phyloP scores from a whole-genome alignment of 139 green algal genomes.

The Tetraselmis chui region DNA sequence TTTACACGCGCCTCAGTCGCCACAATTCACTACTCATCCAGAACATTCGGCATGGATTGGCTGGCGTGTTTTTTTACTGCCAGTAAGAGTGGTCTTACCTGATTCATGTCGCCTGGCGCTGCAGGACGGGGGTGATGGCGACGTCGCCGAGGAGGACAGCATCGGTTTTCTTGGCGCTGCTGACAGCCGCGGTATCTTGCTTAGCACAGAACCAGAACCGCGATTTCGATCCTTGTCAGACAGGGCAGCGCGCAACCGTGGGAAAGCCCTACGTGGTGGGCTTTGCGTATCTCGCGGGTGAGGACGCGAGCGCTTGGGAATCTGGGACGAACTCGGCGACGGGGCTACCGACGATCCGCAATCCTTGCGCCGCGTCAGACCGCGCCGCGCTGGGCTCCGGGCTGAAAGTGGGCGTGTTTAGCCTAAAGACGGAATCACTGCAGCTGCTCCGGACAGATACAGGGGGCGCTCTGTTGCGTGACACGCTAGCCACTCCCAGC shows the following conservation, averaged over 20 bases:
- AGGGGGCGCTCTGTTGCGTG: neutral
- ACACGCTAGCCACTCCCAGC: neutral
- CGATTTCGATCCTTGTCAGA: neutral
- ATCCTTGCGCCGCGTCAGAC: neutral
- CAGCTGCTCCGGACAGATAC: neutral
- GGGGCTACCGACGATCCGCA: neutral
- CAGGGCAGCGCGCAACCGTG: neutral
- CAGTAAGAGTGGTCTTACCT: too few species aligned
- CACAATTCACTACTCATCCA: too few species aligned
- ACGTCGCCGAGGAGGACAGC: too few species aligned
- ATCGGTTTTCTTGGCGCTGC: too few species aligned
- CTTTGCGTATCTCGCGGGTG: neutral
- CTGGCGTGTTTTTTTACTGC: too few species aligned
- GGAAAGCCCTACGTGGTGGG: neutral
- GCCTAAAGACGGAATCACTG: neutral
- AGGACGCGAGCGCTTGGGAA: neutral
- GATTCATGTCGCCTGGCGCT: too few species aligned
- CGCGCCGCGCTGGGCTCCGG: neutral
- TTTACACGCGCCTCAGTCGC: too few species aligned
- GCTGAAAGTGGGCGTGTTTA: neutral
- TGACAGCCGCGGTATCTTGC: neutral
- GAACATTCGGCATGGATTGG: too few species aligned
- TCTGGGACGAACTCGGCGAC: neutral
- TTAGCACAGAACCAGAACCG: neutral
- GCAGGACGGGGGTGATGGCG: too few species aligned